A percentile compares a stretch with the other conserved stretches of the same genome.
Evolutionary conservation across 768 basidiomycete species (phyloP).

Genomic region (Phaeotremella skinneri): DNA sequence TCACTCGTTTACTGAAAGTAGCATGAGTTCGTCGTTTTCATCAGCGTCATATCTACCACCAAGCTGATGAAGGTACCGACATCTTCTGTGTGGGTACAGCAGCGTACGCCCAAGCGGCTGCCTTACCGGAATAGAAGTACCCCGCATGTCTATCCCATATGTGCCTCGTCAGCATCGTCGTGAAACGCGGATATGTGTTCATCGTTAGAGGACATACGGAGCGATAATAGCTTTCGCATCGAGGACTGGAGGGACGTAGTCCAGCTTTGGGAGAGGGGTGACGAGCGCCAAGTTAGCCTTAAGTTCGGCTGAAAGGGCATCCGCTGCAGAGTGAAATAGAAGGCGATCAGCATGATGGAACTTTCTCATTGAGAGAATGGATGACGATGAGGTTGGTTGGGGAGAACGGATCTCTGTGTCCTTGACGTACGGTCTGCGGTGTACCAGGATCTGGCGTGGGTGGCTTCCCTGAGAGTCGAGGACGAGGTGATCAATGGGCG

Average conservation of each 20-base stretch:
- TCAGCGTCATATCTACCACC: constrained; percentile 4
- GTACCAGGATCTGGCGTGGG: constrained; percentile 93
- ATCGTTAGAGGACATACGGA: constrained; percentile 63
- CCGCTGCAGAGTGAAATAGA: constrained; percentile 57
- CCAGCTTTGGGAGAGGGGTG: constrained; percentile 53
- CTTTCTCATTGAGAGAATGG: neutral
- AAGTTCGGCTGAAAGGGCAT: constrained; percentile 67
- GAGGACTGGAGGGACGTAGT: constrained; percentile 66
- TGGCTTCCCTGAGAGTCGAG: constrained; percentile 59
- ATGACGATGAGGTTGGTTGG: constrained; percentile 11
- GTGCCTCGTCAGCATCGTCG: neutral
- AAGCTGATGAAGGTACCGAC: constrained; percentile 57
- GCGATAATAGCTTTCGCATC: constrained; percentile 87
- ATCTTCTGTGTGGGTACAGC: constrained; percentile 76
- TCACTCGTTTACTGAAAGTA: constrained; percentile 81
- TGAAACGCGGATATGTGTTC: neutral
- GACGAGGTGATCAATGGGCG: too few relatives aligned
- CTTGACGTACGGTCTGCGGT: constrained; percentile 60
- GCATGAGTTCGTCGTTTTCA: too few relatives aligned
- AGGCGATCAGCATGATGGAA: neutral
- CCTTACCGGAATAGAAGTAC: constrained; percentile 86
- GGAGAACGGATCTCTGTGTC: constrained; percentile 9
- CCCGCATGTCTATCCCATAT: constrained; percentile 77
- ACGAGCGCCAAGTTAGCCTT: constrained; percentile 64
- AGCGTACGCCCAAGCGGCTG: constrained; percentile 96